Evolutionary conservation across 2,329 filamentous ascomycete genomes (phyloP).

Genomic region (Pseudogymnoascus sp.): DNA sequence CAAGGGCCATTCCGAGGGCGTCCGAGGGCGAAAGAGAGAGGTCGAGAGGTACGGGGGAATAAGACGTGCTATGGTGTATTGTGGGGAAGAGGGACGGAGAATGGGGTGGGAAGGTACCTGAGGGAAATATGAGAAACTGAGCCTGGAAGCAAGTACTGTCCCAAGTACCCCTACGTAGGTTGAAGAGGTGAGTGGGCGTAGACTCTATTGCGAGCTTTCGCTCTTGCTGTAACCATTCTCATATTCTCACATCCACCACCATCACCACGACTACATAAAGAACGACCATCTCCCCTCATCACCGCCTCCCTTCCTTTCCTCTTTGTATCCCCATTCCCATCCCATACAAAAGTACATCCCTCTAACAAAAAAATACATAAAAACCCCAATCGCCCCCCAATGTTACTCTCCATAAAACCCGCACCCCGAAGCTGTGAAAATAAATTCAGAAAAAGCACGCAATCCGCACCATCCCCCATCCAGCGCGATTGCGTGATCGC

Average conservation of each 20-base stretch:
- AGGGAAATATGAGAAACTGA: background rate
- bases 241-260: background rate
- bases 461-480: background rate
- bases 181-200: background rate
- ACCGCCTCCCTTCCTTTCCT: background rate
- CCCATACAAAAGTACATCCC: background rate
- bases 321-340: background rate
- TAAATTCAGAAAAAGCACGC: constrained; percentile 1
- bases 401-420: background rate
- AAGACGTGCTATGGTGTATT: constrained; percentile 2
- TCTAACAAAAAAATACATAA: background rate
- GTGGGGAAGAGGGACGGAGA: background rate
- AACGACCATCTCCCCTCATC: background rate
- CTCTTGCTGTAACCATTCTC: background rate
- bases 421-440: background rate
- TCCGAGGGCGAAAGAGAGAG: background rate
- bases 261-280: background rate
- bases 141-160: background rate
- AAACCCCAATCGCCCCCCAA: background rate
- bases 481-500: background rate
- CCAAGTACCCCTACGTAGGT: background rate
- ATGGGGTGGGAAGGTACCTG: background rate
- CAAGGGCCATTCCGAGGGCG: background rate
- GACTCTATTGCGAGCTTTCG: background rate
- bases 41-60: background rate